Percentiles rank a stretch among this genome's conserved stretches.
Conservation (phyloP, 2,329 filamentous ascomycete genomes). For the Arthrobotrys iridis region DNA sequence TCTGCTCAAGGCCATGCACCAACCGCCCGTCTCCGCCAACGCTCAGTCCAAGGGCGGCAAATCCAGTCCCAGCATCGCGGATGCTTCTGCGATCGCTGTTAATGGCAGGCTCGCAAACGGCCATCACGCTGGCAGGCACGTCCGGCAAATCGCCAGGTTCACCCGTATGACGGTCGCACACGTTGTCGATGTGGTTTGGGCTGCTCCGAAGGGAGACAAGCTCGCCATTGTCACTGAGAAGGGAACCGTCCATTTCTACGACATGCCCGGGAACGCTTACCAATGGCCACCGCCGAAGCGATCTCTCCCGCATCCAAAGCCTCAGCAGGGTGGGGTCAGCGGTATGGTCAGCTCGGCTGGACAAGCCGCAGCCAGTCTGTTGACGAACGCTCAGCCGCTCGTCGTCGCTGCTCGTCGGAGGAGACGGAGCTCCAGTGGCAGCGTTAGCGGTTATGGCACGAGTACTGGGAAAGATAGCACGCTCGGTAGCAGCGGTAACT, state of each 20-base stretch:
- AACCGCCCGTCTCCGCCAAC: slow-evolving; percentile 64
- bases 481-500: slow-evolving; percentile 60
- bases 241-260: slow-evolving; percentile 92
- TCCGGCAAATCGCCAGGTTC: slow-evolving; percentile 87
- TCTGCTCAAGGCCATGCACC: slow-evolving; percentile 66
- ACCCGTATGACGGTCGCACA: slow-evolving; percentile 90
- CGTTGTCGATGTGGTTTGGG: slow-evolving; percentile 91
- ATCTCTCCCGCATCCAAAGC: slow-evolving; percentile 59
- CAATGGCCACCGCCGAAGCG: slow-evolving; percentile 81
- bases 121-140: slow-evolving; percentile 66
- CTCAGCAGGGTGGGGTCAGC: slow-evolving; percentile 62
- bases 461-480: slow-evolving; percentile 64
- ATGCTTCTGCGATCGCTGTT: slow-evolving; percentile 43
- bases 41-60: slow-evolving; percentile 55
- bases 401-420: slow-evolving; percentile 73
- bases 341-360: slow-evolving; percentile 65
- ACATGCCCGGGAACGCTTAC: slow-evolving; percentile 82
- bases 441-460: slow-evolving; percentile 60
- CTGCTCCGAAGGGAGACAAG: slow-evolving; percentile 79
- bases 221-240: slow-evolving; percentile 91
- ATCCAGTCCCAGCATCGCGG: slow-evolving; percentile 25
- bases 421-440: slow-evolving; percentile 58
- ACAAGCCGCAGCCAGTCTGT: slow-evolving; percentile 74
- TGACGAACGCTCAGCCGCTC: slow-evolving; percentile 72
- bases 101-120: slow-evolving; percentile 57